Base-by-base conservation (phyloP, 164 flowering plant genomes). In the Buxus sempervirens region DNA sequence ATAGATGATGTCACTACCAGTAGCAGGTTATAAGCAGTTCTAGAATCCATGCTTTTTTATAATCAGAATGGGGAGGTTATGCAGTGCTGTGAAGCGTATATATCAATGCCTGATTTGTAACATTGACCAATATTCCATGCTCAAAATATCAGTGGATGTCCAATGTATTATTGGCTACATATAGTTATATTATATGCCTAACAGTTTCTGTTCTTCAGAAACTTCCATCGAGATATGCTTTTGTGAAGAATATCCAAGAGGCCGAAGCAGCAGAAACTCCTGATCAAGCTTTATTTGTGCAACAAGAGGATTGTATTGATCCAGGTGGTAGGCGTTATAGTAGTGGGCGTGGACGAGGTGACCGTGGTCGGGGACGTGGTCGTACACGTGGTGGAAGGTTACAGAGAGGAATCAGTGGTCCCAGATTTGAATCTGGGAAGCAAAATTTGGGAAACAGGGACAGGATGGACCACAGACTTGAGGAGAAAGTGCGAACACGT, bases 361-460 rank as follows among this genome's bases (percentile, higher is more conserved):
- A 67, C 27, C 80, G 88, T 36, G 84, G 85, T 38, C 60, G 80
- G 45, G 85, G 82, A 18, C 75, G 84, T 28, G 79, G 82, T 28
- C 83, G 84, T 10, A 66, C 76, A 10, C 81, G 80, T 25, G 84
- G 82, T 62, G 84, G 84, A 12, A 83, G 83, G 69, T 77, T 85
- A 38, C 86, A 77, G 65, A 81, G 78, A 74, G 81, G 78, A 58
- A 75, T 62, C 25, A 69, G 65, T 56, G 65, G 65, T 63, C 64
- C 81, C 51, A 77, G 76, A 74, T 45, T 73, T 54, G 83, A 79
- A 69, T 45, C 80, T 65, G 56, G 65, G 60, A 79, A 65, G 51
- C 73, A 57, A 70, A 75, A 41, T 38, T 70, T 64, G 28, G 57
- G 77, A 21, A 74, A 55, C 19, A 66, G 59, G 59, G 83, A 72